Percentiles rank a stretch among this genome's conserved stretches.
Evolutionary conservation across 139 green algal genomes (phyloP).

Genomic region (Picochlorum costavermella): DNA sequence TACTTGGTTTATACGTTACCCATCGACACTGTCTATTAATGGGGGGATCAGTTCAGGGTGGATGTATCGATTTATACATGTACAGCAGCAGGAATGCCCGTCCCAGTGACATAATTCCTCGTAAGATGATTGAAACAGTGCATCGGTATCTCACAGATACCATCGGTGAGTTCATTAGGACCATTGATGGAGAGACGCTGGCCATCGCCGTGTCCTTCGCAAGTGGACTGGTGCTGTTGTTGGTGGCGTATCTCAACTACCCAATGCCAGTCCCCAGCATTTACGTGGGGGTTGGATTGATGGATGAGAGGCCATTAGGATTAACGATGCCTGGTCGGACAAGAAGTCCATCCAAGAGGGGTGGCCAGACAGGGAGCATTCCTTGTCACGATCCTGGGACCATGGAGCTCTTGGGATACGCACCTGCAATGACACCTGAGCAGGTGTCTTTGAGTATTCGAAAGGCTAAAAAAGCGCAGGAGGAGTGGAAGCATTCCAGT

Average conservation of each 20-base stretch:
- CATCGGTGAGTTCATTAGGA: not conserved
- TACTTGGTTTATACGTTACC: too few relatives aligned
- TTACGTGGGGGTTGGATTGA: not conserved
- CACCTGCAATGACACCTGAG: slow-evolving; percentile 64
- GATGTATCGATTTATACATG: too few relatives aligned
- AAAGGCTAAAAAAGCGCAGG: slow-evolving; percentile 10
- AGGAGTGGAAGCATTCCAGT: slow-evolving; percentile 60
- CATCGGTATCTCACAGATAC: too few relatives aligned
- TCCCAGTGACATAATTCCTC: too few relatives aligned
- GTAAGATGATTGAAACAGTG: too few relatives aligned
- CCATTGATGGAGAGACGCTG: not conserved
- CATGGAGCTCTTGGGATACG: slow-evolving; percentile 70
- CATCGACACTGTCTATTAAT: too few relatives aligned
- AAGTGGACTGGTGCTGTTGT: not conserved
- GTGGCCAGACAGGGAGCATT: slow-evolving; percentile 33
- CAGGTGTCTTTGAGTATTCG: slow-evolving; percentile 25
- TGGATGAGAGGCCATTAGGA: not conserved
- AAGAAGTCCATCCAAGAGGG: not conserved
- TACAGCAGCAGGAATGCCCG: too few relatives aligned
- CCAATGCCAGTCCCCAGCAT: not conserved
- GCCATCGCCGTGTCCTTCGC: not conserved
- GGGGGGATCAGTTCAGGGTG: too few relatives aligned
- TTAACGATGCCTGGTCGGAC: not conserved
- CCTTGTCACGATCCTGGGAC: slow-evolving; percentile 84
- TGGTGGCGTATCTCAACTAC: not conserved